Conservation (phyloP, 495 filamentous ascomycete genomes). For the Sabuloglossum arenarium region DNA sequence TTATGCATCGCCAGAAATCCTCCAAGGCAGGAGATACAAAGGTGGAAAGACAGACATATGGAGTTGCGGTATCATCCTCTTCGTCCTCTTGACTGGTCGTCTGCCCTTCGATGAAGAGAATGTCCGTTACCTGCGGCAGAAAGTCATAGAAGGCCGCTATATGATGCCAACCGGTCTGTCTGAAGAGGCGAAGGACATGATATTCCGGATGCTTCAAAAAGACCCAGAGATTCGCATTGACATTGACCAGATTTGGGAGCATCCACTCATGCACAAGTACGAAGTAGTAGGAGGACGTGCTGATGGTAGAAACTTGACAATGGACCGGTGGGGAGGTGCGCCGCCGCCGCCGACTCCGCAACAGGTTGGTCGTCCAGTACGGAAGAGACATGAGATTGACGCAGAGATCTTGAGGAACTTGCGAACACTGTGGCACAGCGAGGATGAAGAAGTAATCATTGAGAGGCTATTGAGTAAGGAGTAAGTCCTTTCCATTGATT, state of each 20-base stretch:
- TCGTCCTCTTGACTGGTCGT: conserved; percentile 53
- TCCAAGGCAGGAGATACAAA: conserved; percentile 47
- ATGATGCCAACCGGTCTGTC: conserved; percentile 46
- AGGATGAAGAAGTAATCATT: conserved; percentile 47
- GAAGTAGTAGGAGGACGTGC: conserved; percentile 20
- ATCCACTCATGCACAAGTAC: conserved; percentile 65
- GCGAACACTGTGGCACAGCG: conserved; percentile 70
- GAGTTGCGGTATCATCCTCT: conserved; percentile 87
- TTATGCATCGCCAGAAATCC: conserved; percentile 85
- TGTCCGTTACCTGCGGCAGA: conserved; percentile 36
- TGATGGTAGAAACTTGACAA: conserved; percentile 19
- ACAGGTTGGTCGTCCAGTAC: conserved; percentile 32
- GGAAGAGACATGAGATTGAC: conserved; percentile 41
- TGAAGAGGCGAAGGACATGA: conserved; percentile 54
- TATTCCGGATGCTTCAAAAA: conserved; percentile 49
- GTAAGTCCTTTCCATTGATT: conserved; percentile 28
- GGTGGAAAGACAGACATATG: conserved; percentile 78
- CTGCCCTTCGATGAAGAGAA: conserved; percentile 64
- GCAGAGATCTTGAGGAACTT: conserved; percentile 62
- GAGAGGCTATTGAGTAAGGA: conserved; percentile 41
- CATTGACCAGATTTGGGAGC: conserved; percentile 61
- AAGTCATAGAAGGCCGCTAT: conserved; percentile 33
- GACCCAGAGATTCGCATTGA: conserved; percentile 56
- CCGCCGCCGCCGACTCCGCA: conserved; percentile 27
- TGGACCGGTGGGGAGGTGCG: conserved; percentile 30